These are phyloP conservation scores for Saxophila tyrrhenica DNA, from an alignment of 495 filamentous ascomycete genomes.

Conservation along the genomic window DNA sequence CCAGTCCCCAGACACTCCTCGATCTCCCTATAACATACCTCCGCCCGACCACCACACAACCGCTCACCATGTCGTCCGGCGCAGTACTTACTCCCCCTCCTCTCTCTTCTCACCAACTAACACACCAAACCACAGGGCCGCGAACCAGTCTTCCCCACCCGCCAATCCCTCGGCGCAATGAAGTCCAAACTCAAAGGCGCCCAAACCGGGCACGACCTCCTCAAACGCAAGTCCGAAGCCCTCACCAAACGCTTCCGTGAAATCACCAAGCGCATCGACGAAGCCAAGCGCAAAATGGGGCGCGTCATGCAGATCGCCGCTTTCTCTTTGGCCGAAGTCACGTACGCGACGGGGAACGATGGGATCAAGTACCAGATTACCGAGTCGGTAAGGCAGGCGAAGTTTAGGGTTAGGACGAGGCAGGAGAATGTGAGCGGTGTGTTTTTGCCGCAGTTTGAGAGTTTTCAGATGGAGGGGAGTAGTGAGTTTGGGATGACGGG, in stretches of 20 bases:
- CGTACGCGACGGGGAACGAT: constrained; percentile 91
- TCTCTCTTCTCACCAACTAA: neutral
- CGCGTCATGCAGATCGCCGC: constrained; percentile 98
- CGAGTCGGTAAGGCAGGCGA: constrained; percentile 83
- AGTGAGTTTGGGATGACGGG: constrained; percentile 96
- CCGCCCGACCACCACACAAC: neutral
- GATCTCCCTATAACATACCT: too few species aligned
- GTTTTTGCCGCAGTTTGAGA: constrained; percentile 85
- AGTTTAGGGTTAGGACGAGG: constrained; percentile 83
- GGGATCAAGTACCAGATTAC: constrained; percentile 95
- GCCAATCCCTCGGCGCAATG: constrained; percentile 93
- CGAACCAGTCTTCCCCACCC: constrained; percentile 95
- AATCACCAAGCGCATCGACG: constrained; percentile 93
- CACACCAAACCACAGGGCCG: constrained; percentile 44
- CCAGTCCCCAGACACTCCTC: neutral
- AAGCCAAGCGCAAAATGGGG: constrained; percentile 99
- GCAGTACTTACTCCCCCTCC: neutral
- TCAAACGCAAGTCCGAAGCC: constrained; percentile 36
- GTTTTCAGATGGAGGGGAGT: constrained; percentile 70
- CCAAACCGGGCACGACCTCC: constrained; percentile 35
- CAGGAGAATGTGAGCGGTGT: constrained; percentile 99
- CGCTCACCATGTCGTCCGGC: constrained; percentile 2
- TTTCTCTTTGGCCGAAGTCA: constrained; percentile 95
- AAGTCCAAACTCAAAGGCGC: constrained; percentile 98
- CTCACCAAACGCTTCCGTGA: constrained; percentile 46